Base-by-base conservation (phyloP, 768 basidiomycete genomes). In the Phaeolepiota aurea region DNA sequence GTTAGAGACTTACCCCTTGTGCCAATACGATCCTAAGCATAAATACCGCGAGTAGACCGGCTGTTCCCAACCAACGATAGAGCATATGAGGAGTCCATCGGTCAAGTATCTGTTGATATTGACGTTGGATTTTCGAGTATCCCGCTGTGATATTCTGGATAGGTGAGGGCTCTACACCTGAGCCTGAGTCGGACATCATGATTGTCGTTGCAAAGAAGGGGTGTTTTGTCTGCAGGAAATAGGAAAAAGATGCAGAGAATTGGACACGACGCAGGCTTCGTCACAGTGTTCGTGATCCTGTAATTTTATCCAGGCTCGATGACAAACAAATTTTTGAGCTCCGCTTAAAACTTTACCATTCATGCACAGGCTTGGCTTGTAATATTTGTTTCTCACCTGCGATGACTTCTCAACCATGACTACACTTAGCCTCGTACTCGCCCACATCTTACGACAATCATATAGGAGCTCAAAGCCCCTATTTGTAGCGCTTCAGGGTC, bases 41-140 rank as follows among this genome's bases (percentile, higher is more conserved):
- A 58, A 99, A 98, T 23, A 97, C 23, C 16, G 66, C 54, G 42
- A 93, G 63, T 11, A 96, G 54, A 3, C 72, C 86, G 3, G 69
- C 69, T 2, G 89, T 88, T 25, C 71, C 77, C 18, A 88, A 52
- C 96, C 96, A 99, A 44, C 96, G 77, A 52, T 93, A 75, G n/a
- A 89, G 62, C 20, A 83, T 75, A 55, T 90, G 79, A 0, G 96
- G 96, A 2, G 94, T 96, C 68, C 84, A 81, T 18, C 87, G 77
- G 71, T 99, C 96, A n/a, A 97, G 74, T 18, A 77, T 60, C 55
- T 84, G 80, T 59, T 94, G 91, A 58, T 93, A 92, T 55, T 82
- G 78, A 20, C 89, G 76, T 52, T 76, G 74, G n/a, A 73, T 39
- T 52, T 76, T 79, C 23, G 68, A 54, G 51, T 70, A 73, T 40